These are phyloP conservation scores for Epicoccum nigrum DNA, from an alignment of 2,329 filamentous ascomycete species.

Conservation along the genomic window DNA sequence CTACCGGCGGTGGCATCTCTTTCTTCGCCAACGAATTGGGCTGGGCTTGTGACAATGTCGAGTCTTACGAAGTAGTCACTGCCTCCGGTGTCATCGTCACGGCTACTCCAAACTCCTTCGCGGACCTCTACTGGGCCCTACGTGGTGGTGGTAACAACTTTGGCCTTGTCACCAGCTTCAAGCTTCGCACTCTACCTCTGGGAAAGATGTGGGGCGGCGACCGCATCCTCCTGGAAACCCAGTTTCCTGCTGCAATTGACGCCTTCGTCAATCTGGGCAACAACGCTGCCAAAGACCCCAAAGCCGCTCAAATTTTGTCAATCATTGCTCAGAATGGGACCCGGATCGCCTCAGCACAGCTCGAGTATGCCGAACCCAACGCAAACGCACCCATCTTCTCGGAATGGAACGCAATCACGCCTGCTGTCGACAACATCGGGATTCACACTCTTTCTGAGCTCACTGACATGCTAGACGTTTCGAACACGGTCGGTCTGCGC, in stretches of 20 bases:
- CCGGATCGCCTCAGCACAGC: constrained; percentile 29
- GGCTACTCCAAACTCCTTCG: constrained; percentile 9
- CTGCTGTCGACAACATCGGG: constrained; percentile 30
- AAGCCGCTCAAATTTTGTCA: constrained; percentile 29
- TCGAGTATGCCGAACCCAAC: constrained; percentile 37
- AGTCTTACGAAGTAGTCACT: constrained; percentile 41
- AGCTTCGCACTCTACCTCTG: constrained; percentile 20
- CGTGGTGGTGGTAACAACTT: constrained; percentile 39
- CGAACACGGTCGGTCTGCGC: constrained; percentile 5
- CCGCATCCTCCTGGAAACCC: constrained; percentile 23
- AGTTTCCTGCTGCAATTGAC: constrained; percentile 21
- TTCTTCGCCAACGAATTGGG: constrained; percentile 26
- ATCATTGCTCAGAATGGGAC: constrained; percentile 25
- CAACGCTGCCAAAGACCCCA: constrained; percentile 23
- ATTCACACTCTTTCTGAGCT: constrained; percentile 31
- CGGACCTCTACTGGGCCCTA: constrained; percentile 39
- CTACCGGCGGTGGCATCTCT: constrained; percentile 34
- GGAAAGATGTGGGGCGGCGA: constrained; percentile 39
- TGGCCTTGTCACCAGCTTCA: constrained; percentile 33
- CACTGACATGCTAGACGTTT: constrained; percentile 21
- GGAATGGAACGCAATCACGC: constrained; percentile 36
- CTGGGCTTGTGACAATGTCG: constrained; percentile 28
- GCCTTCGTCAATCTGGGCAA: constrained; percentile 26
- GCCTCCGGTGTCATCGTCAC: constrained; percentile 36
- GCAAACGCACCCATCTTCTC: constrained; percentile 30